These are phyloP conservation scores for Rhodamnia argentea DNA, from an alignment of 345 rosid genomes.

Conservation along the genomic window DNA sequence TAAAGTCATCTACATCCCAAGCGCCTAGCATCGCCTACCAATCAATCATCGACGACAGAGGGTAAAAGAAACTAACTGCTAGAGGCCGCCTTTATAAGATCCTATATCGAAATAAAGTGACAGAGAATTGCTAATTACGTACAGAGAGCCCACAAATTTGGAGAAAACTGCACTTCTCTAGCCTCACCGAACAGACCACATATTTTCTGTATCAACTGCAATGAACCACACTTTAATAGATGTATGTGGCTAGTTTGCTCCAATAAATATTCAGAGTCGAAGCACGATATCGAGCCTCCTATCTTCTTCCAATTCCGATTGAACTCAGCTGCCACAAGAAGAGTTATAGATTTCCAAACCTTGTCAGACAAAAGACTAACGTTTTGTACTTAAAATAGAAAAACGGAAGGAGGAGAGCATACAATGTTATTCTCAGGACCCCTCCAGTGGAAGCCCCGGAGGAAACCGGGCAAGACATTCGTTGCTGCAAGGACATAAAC, in stretches of 20 bases:
- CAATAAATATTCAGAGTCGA: neutral
- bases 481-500: conserved; percentile 55
- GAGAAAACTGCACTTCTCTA: neutral
- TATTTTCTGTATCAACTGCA: neutral
- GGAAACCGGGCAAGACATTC: conserved; percentile 49
- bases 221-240: neutral
- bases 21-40: too few species aligned
- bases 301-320: conserved; percentile 32
- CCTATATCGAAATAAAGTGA: neutral
- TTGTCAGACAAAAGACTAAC: neutral
- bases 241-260: neutral
- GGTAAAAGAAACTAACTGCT: neutral
- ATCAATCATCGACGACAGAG: neutral
- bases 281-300: neutral
- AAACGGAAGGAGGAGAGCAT: neutral
- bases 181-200: neutral
- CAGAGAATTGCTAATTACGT: neutral
- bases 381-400: neutral
- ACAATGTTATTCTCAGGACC: conserved; percentile 63
- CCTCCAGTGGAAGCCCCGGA: conserved; percentile 81
- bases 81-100: neutral
- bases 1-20: neutral
- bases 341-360: neutral
- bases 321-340: conserved; percentile 26
- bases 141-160: neutral